Percentiles rank a stretch among this genome's conserved stretches.
phyloP scores from a whole-genome alignment of 192 early-diverging fungal genomes.

The Coemansia biformis region DNA sequence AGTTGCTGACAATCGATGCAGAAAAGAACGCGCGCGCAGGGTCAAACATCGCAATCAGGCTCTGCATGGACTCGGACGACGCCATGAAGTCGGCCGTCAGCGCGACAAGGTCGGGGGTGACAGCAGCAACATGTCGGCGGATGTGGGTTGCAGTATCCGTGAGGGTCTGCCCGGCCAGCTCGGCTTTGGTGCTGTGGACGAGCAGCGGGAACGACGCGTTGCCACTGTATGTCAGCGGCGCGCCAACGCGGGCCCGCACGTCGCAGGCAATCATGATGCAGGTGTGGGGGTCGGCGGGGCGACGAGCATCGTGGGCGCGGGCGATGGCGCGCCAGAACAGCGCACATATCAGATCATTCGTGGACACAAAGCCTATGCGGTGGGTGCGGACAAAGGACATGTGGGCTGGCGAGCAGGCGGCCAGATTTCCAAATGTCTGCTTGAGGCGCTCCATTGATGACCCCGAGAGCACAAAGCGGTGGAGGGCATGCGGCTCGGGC shows the following conservation, averaged over 20 bases:
- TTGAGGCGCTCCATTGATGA: conserved; percentile 11
- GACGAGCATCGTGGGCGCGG: conserved; percentile 10
- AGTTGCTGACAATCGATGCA: conserved; percentile 21
- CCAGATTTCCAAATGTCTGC: conserved; percentile 4
- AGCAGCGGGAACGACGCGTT: conserved; percentile 37
- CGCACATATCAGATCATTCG: conserved; percentile 25
- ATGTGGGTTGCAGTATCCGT: conserved; percentile 34
- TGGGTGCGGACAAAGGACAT: neutral
- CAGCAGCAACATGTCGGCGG: conserved; percentile 9
- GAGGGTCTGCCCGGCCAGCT: conserved; percentile 10
- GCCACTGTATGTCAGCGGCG: conserved; percentile 21
- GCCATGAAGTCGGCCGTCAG: conserved; percentile 16
- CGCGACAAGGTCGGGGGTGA: conserved; percentile 7
- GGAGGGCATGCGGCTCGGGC: conserved; percentile 1
- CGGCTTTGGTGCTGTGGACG: conserved; percentile 15
- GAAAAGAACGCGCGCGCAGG: conserved; percentile 29
- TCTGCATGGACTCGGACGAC: conserved; percentile 5
- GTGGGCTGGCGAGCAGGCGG: conserved; percentile 4
- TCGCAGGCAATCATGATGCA: conserved; percentile 42
- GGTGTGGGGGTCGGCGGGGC: conserved; percentile 24
- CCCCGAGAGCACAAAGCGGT: conserved; percentile 10
- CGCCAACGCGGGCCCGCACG: conserved; percentile 17
- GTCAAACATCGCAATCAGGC: conserved; percentile 16
- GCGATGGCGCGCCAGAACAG: conserved; percentile 38
- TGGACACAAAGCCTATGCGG: conserved; percentile 21